Percentiles rank a stretch among this genome's conserved stretches.
phyloP scores from a whole-genome alignment of 108 stramenopile genomes.

The Nannochloropsis gaditana region DNA sequence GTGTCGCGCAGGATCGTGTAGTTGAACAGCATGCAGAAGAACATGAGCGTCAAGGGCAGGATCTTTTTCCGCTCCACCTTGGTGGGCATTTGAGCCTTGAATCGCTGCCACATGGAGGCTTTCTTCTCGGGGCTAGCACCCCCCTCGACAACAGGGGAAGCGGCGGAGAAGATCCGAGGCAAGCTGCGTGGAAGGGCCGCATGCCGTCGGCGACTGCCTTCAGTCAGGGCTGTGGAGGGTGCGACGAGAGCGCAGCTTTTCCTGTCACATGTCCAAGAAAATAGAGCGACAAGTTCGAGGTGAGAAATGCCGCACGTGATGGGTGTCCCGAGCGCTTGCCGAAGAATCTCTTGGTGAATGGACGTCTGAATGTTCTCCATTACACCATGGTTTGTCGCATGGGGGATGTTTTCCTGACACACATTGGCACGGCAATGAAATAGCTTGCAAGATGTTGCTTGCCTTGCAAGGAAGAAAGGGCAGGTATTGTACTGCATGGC shows the following conservation, averaged over 20 bases:
- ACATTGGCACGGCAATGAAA: too few relatives aligned
- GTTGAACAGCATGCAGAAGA: slow-evolving; percentile 95
- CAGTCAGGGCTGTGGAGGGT: not conserved
- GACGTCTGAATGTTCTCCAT: too few relatives aligned
- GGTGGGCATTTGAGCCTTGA: slow-evolving; percentile 36
- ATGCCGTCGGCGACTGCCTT: not conserved
- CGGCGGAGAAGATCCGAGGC: not conserved
- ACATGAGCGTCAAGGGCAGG: slow-evolving; percentile 81
- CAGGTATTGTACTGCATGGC: too few relatives aligned
- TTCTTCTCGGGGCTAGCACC: slow-evolving; percentile 29
- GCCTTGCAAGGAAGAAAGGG: too few relatives aligned
- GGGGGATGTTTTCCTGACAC: too few relatives aligned
- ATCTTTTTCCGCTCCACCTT: slow-evolving; percentile 76
- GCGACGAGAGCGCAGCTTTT: slow-evolving; percentile 14
- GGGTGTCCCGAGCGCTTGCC: too few relatives aligned
- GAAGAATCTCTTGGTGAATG: too few relatives aligned
- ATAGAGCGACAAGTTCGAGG: too few relatives aligned
- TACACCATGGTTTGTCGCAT: too few relatives aligned
- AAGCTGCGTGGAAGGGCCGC: not conserved
- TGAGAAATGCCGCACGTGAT: too few relatives aligned
- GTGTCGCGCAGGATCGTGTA: slow-evolving; percentile 91
- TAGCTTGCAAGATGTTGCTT: too few relatives aligned
- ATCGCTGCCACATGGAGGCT: not conserved
- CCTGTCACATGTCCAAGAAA: not conserved
- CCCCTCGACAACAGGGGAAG: not conserved